Base-by-base conservation (phyloP, 2,329 filamentous ascomycete species). In the Zopfia rhizophila region DNA sequence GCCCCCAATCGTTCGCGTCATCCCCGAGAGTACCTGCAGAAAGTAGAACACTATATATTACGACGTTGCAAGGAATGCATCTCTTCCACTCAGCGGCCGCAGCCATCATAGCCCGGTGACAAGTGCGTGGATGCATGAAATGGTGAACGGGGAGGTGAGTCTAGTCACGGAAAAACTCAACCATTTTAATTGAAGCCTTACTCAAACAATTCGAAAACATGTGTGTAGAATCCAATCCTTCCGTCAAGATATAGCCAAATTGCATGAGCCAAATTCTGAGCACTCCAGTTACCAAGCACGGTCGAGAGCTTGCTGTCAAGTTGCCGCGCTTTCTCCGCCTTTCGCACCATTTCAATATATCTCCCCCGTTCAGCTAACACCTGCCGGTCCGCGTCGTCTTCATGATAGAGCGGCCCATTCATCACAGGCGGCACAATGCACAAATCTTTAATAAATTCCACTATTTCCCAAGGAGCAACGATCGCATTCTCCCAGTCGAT, bases 401-500 rank as follows among this genome's bases (percentile, higher is more conserved):
- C 17, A 38, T 17, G 13, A 38, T 44, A 38, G 16, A 38, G 22
- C 7, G 16, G 36, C 21, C 36, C 16, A 18, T 38, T 22, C 19
- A 39, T 38, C 18, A 45, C 11, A 13, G 24, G 42, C 13, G 19
- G 42, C 33, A 45, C 19, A 31, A 45, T 45, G 24, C 33, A 39
- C 28, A 45, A 45, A 45, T 45, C 42, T 31, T 45, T 45, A 18
- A 45, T 39, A 39, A 45, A 38, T 39, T 45, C 19, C 17, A 45
- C 42, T 16, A 39, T 45, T 12, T 45, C 42, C 35, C 14, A 45
- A 38, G 33, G 42, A 39, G 24, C 33, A 38, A 39, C 16, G 31
- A 45, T 38, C 17, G 22, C 24, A 28, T 38, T 38, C 22, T 38
- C 36, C 36, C 16, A 32, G 28, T 45, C 18, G 14, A 38, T 38